Evolutionary conservation across 371 early-diverging fungal genomes (phyloP).

Genomic region (Mucor saturninus): DNA sequence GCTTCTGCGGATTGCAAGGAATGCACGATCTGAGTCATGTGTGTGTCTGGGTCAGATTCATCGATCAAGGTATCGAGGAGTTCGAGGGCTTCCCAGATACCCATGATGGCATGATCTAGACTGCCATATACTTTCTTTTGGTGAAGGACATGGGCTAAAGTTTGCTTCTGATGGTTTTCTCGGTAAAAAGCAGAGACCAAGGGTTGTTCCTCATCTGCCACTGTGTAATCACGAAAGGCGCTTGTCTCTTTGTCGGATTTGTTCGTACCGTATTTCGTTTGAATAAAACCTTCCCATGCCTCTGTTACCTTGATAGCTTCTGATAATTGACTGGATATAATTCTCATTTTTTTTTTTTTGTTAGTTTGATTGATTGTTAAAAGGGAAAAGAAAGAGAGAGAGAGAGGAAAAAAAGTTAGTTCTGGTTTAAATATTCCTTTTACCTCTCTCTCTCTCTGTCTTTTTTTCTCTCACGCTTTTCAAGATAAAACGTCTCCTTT

Average conservation of each 20-base stretch:
- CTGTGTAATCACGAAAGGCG: slow-evolving; percentile 35
- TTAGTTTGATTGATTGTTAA: neutral
- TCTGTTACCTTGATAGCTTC: slow-evolving; percentile 37
- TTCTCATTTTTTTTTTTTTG: neutral
- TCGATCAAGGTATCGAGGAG: slow-evolving; percentile 56
- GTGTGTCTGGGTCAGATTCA: slow-evolving; percentile 56
- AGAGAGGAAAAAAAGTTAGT: neutral
- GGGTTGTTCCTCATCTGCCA: slow-evolving; percentile 32
- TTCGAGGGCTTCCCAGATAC: slow-evolving; percentile 62
- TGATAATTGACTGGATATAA: slow-evolving; percentile 18
- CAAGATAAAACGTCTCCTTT: no score
- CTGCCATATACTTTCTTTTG: slow-evolving; percentile 38
- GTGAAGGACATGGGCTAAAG: slow-evolving; percentile 38
- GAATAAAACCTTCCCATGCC: slow-evolving; percentile 40
- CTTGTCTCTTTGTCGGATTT: slow-evolving; percentile 22
- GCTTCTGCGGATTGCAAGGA: slow-evolving; percentile 66
- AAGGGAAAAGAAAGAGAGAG: slow-evolving; percentile 5
- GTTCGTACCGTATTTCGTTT: slow-evolving; percentile 36
- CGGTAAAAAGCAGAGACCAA: slow-evolving; percentile 39
- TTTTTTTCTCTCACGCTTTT: no score
- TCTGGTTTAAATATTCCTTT: neutral
- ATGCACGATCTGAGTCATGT: slow-evolving; percentile 56
- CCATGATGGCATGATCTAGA: slow-evolving; percentile 40
- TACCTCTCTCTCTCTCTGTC: no score
- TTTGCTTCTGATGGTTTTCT: slow-evolving; percentile 52